Evolutionary conservation across 352 stramenopile species (phyloP).

Genomic region (Thalassiosira hispida): DNA sequence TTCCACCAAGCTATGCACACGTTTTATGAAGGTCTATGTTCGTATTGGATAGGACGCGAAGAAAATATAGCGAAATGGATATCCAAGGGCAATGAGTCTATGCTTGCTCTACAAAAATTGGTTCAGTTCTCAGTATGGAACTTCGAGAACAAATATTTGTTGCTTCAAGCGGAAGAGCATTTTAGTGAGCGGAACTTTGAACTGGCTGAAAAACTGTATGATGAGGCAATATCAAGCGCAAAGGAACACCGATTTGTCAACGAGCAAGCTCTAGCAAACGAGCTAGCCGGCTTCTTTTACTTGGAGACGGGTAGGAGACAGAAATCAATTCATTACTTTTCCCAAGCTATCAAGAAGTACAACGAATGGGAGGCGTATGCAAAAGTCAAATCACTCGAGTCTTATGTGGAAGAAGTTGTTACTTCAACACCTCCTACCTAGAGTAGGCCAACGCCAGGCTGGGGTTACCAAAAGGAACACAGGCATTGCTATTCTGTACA

Average conservation of each 20-base stretch:
- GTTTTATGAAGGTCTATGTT: constrained; percentile 13
- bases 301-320: not conserved
- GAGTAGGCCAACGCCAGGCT: too few species aligned
- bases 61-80: not conserved
- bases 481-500: too few species aligned
- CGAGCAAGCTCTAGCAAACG: constrained; percentile 24
- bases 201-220: constrained; percentile 12
- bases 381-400: not conserved
- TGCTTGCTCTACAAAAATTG: constrained; percentile 1
- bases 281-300: constrained; percentile 22
- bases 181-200: constrained; percentile 13
- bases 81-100: not conserved
- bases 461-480: too few species aligned
- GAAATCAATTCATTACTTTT: not conserved
- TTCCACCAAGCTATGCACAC: not conserved
- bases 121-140: not conserved
- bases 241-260: constrained; percentile 22
- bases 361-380: too few species aligned
- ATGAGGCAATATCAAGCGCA: constrained; percentile 24
- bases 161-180: constrained; percentile 23
- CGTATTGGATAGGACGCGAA: constrained; percentile 8
- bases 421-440: not conserved
- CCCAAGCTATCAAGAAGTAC: too few species aligned
- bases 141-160: constrained; percentile 12
- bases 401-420: not conserved